A percentile compares a stretch with the other conserved stretches of the same genome.
These are phyloP conservation scores for Hypoxylon rubiginosum DNA, from an alignment of 2,329 filamentous ascomycete genomes.

Conservation along the genomic window DNA sequence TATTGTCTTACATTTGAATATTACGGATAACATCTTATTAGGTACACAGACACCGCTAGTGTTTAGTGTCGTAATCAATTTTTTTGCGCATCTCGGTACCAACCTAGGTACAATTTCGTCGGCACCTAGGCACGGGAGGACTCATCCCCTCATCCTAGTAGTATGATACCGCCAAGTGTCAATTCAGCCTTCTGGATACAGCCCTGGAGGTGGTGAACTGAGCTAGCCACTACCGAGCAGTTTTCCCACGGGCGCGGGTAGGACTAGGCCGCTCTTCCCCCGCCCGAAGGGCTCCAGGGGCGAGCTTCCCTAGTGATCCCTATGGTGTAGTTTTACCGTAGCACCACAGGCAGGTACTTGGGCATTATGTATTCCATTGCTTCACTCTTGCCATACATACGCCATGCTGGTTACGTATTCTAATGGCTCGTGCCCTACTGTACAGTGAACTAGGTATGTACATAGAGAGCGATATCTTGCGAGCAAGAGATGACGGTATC, in stretches of 20 bases:
- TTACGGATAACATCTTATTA: not conserved
- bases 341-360: not conserved
- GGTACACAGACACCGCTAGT: no score
- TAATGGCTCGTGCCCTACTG: not conserved
- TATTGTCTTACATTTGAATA: not conserved
- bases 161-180: not conserved
- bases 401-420: not conserved
- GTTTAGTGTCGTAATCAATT: not conserved
- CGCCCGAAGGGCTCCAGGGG: not conserved
- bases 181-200: not conserved
- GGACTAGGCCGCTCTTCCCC: not conserved
- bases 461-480: not conserved
- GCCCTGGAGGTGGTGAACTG: not conserved
- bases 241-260: not conserved
- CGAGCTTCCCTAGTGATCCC: not conserved
- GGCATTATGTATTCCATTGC: not conserved
- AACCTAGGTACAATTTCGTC: not conserved
- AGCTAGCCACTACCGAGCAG: not conserved
- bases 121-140: not conserved
- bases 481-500: not conserved
- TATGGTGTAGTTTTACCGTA: not conserved
- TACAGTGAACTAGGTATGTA: not conserved
- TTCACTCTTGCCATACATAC: not conserved
- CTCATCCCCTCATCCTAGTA: not conserved
- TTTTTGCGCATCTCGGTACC: not conserved